Conservation (phyloP, 257 asterid species). For the Solanum ossicruentum region DNA sequence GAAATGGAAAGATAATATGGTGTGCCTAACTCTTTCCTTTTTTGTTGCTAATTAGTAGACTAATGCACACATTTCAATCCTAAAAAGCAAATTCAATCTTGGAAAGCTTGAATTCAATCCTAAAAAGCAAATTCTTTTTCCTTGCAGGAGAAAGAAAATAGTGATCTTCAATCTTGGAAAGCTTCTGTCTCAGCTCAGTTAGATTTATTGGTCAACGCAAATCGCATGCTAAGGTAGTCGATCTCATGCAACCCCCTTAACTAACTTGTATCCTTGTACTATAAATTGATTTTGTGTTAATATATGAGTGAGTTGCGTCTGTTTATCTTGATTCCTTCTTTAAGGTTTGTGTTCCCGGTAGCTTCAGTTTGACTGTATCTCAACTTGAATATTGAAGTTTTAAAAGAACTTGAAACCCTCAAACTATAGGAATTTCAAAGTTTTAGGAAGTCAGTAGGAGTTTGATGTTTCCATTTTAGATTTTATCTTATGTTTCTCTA, state of each 20-base stretch:
- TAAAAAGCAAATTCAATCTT: not conserved
- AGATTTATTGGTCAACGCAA: slow-evolving; percentile 53
- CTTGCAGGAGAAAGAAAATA: slow-evolving; percentile 47
- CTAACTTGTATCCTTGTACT: not conserved
- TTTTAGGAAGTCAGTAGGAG: not conserved
- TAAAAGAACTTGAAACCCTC: not conserved
- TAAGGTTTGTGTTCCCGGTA: not conserved
- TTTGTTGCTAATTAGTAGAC: not conserved
- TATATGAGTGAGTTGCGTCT: not conserved
- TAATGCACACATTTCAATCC: not conserved
- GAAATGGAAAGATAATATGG: slow-evolving; percentile 72
- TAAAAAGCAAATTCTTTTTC: not conserved
- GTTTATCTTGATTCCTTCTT: not conserved
- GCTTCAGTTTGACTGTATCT: not conserved
- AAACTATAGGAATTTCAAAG: not conserved
- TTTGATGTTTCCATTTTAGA: not conserved
- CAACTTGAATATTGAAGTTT: not conserved
- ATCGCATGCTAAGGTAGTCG: slow-evolving; percentile 64
- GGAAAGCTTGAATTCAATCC: not conserved
- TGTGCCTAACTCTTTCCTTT: slow-evolving; percentile 8
- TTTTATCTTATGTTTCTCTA: not conserved
- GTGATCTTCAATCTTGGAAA: slow-evolving; percentile 75
- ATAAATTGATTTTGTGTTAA: not conserved
- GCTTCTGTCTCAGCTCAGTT: slow-evolving; percentile 30
- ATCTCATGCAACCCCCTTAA: not conserved